A percentile compares a stretch with the other conserved stretches of the same genome.
Evolutionary conservation across 371 early-diverging fungal species (phyloP).

Genomic region (Saksenaea vasiformis): DNA sequence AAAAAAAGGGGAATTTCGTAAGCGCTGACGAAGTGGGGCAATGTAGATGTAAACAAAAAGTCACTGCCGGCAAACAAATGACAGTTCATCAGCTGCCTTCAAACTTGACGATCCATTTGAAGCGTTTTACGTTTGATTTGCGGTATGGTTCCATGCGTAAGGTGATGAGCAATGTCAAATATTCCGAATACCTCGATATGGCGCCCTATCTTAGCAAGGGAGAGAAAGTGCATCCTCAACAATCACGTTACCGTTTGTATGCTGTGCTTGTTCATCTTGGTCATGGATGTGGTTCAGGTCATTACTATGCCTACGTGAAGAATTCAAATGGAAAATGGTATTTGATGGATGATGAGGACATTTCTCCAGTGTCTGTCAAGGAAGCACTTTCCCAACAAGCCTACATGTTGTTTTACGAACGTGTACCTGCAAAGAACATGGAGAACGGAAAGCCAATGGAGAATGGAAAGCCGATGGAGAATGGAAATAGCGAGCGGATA

Average conservation of each 20-base stretch:
- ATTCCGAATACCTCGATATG: conserved; percentile 54
- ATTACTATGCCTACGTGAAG: conserved; percentile 75
- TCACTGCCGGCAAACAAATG: conserved; percentile 80
- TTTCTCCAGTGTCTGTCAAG: conserved; percentile 55
- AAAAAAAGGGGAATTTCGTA: no score
- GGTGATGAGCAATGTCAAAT: conserved; percentile 57
- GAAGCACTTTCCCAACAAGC: conserved; percentile 76
- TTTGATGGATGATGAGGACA: conserved; percentile 78
- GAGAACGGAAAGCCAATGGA: neutral
- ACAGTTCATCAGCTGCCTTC: conserved; percentile 64
- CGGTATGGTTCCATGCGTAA: conserved; percentile 55
- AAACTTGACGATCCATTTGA: conserved; percentile 59
- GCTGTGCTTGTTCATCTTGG: conserved; percentile 83
- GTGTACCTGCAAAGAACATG: neutral
- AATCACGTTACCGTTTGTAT: conserved; percentile 61
- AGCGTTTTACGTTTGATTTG: conserved; percentile 63
- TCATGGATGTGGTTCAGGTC: conserved; percentile 71
- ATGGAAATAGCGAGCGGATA: neutral
- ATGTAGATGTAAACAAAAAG: conserved; percentile 61
- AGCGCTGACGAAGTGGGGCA: neutral
- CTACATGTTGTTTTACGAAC: conserved; percentile 82
- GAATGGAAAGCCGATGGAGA: no score
- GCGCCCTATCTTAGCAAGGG: conserved; percentile 47
- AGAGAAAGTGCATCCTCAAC: neutral
- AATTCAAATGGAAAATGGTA: conserved; percentile 76